phyloP scores from a whole-genome alignment of 768 basidiomycete genomes.

The Mycena haematopus region DNA sequence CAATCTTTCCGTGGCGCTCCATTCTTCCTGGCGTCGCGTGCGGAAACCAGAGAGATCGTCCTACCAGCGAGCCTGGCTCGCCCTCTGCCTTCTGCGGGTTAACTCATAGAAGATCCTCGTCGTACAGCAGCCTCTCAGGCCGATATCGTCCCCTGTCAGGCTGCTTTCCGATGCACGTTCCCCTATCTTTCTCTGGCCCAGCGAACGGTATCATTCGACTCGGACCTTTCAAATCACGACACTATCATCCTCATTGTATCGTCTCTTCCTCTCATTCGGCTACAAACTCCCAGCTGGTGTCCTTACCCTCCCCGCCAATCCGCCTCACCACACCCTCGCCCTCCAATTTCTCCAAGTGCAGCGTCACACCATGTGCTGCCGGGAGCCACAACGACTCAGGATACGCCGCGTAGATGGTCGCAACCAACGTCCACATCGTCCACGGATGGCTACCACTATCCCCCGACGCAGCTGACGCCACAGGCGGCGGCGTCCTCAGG shows the following conservation, averaged over 20 bases:
- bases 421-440: slow-evolving; percentile 26
- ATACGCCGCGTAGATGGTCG: slow-evolving; percentile 62
- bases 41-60: too few relatives aligned
- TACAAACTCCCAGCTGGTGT: slow-evolving; percentile 53
- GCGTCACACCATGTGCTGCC: slow-evolving; percentile 69
- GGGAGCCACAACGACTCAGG: slow-evolving; percentile 74
- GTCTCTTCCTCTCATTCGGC: background rate
- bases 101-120: too few relatives aligned
- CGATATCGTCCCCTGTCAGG: too few relatives aligned
- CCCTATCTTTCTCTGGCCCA: too few relatives aligned
- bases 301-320: slow-evolving; percentile 57
- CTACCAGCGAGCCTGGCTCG: too few relatives aligned
- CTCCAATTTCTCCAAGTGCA: slow-evolving; percentile 79
- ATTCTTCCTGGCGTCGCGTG: too few relatives aligned
- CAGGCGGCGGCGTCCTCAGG: slow-evolving; percentile 45
- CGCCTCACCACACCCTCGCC: slow-evolving; percentile 63
- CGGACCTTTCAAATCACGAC: background rate
- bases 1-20: too few relatives aligned
- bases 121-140: too few relatives aligned
- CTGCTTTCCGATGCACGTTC: too few relatives aligned
- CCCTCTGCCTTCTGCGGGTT: too few relatives aligned
- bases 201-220: too few relatives aligned
- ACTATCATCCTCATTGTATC: too few relatives aligned
- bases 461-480: slow-evolving; percentile 16
- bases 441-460: background rate